phyloP scores from a whole-genome alignment of 495 filamentous ascomycete species.

The Trichoderma virens region DNA sequence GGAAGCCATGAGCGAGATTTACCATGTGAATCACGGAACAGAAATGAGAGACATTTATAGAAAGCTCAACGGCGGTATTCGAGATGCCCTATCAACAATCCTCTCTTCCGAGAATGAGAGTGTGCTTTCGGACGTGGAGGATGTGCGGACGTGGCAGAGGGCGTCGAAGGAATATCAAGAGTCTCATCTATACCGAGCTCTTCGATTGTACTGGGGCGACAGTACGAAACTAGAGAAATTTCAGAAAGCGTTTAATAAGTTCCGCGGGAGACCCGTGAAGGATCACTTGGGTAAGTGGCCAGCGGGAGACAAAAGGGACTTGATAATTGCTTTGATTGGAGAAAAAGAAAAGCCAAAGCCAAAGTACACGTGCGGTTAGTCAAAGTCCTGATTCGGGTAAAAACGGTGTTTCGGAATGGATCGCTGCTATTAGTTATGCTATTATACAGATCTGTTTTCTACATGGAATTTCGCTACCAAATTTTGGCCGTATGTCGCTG shows the following conservation, averaged over 20 bases:
- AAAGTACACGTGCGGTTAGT: no score
- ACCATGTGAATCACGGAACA: no score
- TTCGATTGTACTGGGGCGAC: not conserved
- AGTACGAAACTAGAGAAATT: not conserved
- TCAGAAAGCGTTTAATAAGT: not conserved
- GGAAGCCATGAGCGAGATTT: constrained; percentile 55
- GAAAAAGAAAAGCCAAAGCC: no score
- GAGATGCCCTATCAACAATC: constrained; percentile 28
- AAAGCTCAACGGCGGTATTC: constrained; percentile 72
- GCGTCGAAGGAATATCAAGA: not conserved
- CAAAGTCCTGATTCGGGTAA: no score
- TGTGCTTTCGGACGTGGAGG: not conserved
- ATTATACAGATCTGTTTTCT: no score
- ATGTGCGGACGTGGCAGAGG: not conserved
- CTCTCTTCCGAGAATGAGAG: no score
- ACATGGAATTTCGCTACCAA: no score
- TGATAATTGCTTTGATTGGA: not conserved
- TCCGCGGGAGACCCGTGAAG: not conserved
- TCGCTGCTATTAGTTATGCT: no score
- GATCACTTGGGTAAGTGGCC: not conserved
- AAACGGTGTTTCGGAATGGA: no score
- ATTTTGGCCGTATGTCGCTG: no score
- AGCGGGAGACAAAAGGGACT: not conserved
- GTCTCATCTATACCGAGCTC: not conserved
- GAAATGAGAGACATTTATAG: no score